Conservation (phyloP, 768 basidiomycete genomes). For the Tulasnella sp. region DNA sequence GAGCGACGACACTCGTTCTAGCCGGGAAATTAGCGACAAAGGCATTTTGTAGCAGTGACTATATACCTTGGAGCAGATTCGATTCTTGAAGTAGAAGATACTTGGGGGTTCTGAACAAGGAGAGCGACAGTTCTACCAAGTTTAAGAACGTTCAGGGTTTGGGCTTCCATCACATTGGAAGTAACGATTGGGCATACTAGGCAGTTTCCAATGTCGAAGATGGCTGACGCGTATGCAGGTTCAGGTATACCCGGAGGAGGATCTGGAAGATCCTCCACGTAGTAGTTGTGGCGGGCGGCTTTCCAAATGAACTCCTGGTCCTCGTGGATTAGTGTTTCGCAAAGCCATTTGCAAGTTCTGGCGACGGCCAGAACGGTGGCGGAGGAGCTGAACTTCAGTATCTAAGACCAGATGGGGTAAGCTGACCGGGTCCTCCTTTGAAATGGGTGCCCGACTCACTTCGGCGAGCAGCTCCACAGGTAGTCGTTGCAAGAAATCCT, state of each 20-base stretch:
- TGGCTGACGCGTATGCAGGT: slow-evolving; percentile 28
- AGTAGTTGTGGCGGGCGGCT: neutral
- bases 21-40: neutral
- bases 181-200: neutral
- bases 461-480: slow-evolving; percentile 17
- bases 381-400: slow-evolving; percentile 1
- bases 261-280: slow-evolving; percentile 17
- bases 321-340: slow-evolving; percentile 17
- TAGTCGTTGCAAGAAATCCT: slow-evolving; percentile 4
- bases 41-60: neutral
- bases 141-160: neutral
- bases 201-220: slow-evolving; percentile 30
- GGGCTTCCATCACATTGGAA: neutral
- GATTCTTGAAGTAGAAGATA: neutral
- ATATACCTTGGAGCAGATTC: neutral
- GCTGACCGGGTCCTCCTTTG: neutral
- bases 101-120: neutral
- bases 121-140: neutral
- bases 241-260: slow-evolving; percentile 30
- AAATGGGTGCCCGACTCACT: neutral
- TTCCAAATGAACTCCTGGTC: slow-evolving; percentile 27
- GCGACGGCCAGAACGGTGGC: slow-evolving; percentile 19
- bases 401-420: neutral
- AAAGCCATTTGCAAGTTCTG: slow-evolving; percentile 31
- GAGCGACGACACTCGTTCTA: neutral